Base-by-base conservation (phyloP, 2,329 filamentous ascomycete genomes). In the Periconia sp. region DNA sequence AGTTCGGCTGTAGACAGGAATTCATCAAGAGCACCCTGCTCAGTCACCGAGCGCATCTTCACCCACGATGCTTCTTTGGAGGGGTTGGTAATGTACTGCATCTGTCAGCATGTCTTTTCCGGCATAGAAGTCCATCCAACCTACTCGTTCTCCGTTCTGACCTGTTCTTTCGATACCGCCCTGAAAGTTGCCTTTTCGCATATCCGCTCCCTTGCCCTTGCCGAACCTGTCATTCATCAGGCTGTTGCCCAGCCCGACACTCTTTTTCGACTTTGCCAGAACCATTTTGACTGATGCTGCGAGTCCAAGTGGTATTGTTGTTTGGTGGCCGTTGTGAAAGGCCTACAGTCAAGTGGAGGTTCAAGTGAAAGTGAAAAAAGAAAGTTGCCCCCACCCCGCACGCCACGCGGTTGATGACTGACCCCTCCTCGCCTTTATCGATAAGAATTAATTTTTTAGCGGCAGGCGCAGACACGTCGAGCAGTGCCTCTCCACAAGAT, bases 191-290 rank as follows among this genome's bases (percentile, higher is more conserved):
- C 80, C 84, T 72, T 88, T 89, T 77, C 91, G 93, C 73, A 92
- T 87, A 74, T 92, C 89, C 48, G 82, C 73, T 61, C 91, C 90
- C 76, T 95, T 97, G 68, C 91, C 90, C 77, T 94, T 96, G 70
- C 92, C 91, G 76, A 97, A 97, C 54, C 93, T 89, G 78, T 97
- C 94, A 74, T 97, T 97, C 94, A 99, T 99, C 73, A 99, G 85
- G 78, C 89, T 87, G 79, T 97, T 97, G 74, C 94, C 94, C 78
- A 99, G 86, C 74, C 94, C 94, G 68, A 97, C 91, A 68, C 87
- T 84, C 77, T 92, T 96, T 76, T 97, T 97, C 62, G 92, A 96
- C 79, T 97, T 99, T 76, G 94, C 86, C 68, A 90, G 77, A 66
- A 87, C 85, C 87, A 90, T 90, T 41, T 62, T 80, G 74, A 55